Conservation (phyloP, 1,284 basidiomycete genomes). For the Quambalaria eucalypti region DNA sequence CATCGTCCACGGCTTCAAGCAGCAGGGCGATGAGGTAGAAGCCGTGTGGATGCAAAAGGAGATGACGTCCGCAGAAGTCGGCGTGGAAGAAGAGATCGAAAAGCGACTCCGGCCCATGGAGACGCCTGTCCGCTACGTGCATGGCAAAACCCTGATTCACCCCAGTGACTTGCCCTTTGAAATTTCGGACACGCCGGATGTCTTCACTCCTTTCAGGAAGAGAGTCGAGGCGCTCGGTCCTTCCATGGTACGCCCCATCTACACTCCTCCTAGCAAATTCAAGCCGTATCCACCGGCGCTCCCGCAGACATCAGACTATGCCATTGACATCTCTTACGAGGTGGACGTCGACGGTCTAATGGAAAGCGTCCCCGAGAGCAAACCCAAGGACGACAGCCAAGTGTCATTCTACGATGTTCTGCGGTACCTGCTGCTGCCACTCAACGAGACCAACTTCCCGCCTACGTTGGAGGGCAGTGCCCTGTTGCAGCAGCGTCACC, state of each 20-base stretch:
- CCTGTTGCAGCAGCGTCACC: conserved; percentile 33
- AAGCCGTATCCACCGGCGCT: conserved; percentile 23
- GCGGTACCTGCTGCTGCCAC: conserved; percentile 26
- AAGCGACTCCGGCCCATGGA: conserved; percentile 18
- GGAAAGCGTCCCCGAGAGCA: conserved; percentile 17
- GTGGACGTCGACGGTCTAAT: conserved; percentile 37
- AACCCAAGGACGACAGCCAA: conserved; percentile 28
- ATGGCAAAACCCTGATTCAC: conserved; percentile 43
- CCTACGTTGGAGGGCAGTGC: conserved; percentile 24
- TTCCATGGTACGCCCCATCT: conserved; percentile 39
- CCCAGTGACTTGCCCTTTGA: conserved; percentile 50
- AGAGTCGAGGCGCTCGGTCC: conserved; percentile 50
- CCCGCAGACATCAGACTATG: conserved; percentile 28
- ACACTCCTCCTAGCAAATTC: conserved; percentile 23
- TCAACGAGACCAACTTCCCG: conserved; percentile 31
- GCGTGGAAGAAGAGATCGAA: conserved; percentile 24
- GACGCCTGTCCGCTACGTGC: conserved; percentile 26
- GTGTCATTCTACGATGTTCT: conserved; percentile 41
- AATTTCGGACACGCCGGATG: conserved; percentile 49
- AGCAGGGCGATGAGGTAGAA: conserved; percentile 29
- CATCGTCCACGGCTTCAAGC: conserved; percentile 25
- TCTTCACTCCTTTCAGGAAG: conserved; percentile 53
- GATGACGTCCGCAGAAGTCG: conserved; percentile 28
- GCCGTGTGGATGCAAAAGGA: conserved; percentile 43
- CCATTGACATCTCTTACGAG: conserved; percentile 37